Evolutionary conservation across 805 yeast genomes (phyloP), one percentile per base, ranked within the genome.

Genomic region (Pichia kluyveri): DNA sequence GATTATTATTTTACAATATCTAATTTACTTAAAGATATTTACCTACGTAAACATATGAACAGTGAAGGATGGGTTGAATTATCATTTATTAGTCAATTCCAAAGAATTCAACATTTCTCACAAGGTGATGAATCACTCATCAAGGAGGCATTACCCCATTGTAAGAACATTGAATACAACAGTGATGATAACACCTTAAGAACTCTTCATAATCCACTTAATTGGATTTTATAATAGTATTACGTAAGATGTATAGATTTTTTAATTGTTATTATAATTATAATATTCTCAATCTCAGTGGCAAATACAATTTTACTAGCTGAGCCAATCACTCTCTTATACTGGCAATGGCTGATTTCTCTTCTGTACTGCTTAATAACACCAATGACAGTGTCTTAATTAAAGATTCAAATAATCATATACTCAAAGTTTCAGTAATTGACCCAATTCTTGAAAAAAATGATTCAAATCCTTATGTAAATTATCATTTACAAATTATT

Each of bases 1-100:
- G 93, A 87, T 62, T 93, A 93, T 71, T 93, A 93, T 67, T 86
- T 93, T 69, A 83, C 95, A 31, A 72, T 82, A 44, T 96, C 88
- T 58, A 93, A 93, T 67, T 73, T 93, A 67, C 72, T 83, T 57
- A 86, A 88, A 68, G 99, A 93, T 68, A 70, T 82, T 45, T 91
- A 69, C 62, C 73, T 93, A 67, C 80, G 96, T 66, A 76, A 79
- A 54, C 86, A 85, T 59, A 86, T 91, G 95, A 78, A 82, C 65
- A 58, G 75, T 42, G 72, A 79, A 50, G 96, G 96, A 27, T 82
- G 82, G 73, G 74, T 89, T 47, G 79, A 82, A 34, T 65, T 88
- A 49, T 60, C 65, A 7, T 72, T 79, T 48, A 73, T 88, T 54
- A 79, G 87, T 51, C 69, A 73, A 50, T 89, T 89, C 66, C 80